Evolutionary conservation across 495 filamentous ascomycete species (phyloP).

Genomic region (Penicillium coffeae): DNA sequence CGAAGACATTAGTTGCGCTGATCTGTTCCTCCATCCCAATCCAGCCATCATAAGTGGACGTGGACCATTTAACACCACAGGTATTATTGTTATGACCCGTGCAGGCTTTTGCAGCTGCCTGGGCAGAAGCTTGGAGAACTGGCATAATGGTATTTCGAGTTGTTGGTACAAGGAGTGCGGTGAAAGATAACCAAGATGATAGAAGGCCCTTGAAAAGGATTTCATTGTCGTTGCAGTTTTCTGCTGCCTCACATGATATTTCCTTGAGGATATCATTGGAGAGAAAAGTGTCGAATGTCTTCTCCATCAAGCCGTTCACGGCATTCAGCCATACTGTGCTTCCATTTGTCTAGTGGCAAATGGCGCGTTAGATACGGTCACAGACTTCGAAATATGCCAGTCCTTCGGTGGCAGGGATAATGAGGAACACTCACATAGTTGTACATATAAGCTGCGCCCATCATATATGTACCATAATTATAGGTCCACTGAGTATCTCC

Average conservation of each 20-base stretch:
- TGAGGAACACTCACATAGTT: slow-evolving; percentile 49
- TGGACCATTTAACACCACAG: slow-evolving; percentile 72
- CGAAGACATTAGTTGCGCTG: slow-evolving; percentile 57
- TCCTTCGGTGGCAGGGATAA: too few relatives aligned
- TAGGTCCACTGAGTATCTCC: slow-evolving; percentile 66
- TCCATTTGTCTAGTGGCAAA: slow-evolving; percentile 15
- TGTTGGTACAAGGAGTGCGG: slow-evolving; percentile 62
- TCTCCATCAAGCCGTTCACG: slow-evolving; percentile 50
- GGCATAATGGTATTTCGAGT: slow-evolving; percentile 61
- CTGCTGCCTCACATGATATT: slow-evolving; percentile 58
- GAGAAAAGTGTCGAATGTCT: slow-evolving; percentile 39
- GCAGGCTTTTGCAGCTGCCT: slow-evolving; percentile 68
- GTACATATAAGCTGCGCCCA: slow-evolving; percentile 70
- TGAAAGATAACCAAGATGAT: slow-evolving; percentile 70
- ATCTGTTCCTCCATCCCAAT: slow-evolving; percentile 55
- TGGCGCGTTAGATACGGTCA: too few relatives aligned
- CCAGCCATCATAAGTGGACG: slow-evolving; percentile 57
- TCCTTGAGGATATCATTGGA: slow-evolving; percentile 55
- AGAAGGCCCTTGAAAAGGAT: slow-evolving; percentile 83
- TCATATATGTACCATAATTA: slow-evolving; percentile 64
- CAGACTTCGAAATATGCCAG: too few relatives aligned
- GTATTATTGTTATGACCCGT: slow-evolving; percentile 56
- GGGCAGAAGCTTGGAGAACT: slow-evolving; percentile 60
- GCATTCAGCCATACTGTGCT: slow-evolving; percentile 46
- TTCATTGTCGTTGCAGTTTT: slow-evolving; percentile 65